phyloP scores from a whole-genome alignment of 805 yeast species.

The Ogataea nitratoaversa region DNA sequence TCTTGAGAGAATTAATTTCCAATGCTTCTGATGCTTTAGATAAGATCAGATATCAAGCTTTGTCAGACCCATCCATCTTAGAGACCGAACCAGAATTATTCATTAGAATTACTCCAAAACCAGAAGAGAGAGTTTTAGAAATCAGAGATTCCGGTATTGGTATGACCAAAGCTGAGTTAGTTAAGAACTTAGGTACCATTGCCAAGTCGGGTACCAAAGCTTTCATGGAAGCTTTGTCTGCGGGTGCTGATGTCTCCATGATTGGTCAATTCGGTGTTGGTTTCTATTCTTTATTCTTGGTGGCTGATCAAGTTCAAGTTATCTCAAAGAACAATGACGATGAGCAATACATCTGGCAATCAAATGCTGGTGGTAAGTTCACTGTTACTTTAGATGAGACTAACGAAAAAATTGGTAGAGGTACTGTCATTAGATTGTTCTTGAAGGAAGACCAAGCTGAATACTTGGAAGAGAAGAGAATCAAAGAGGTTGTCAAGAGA shows the following conservation, averaged over 20 bases:
- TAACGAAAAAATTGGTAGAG: constrained; percentile 87
- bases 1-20: constrained; percentile 97
- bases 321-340: constrained; percentile 98
- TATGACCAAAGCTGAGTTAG: constrained; percentile 99
- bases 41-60: constrained; percentile 95
- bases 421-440: constrained; percentile 92
- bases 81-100: constrained; percentile 95
- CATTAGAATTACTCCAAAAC: constrained; percentile 95
- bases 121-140: constrained; percentile 90
- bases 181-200: constrained; percentile 98
- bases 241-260: constrained; percentile 99
- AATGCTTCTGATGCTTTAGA: constrained; percentile 99
- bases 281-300: constrained; percentile 98
- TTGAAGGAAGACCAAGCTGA: constrained; percentile 98
- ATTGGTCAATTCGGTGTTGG: constrained; percentile 99
- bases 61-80: constrained; percentile 85
- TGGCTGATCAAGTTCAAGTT: constrained; percentile 98
- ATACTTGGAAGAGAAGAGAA: constrained; percentile 98
- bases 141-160: constrained; percentile 99
- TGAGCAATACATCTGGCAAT: constrained; percentile 99
- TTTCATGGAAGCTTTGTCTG: constrained; percentile 98
- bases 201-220: constrained; percentile 99
- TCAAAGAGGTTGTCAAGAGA: constrained; percentile 98
- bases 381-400: constrained; percentile 87
- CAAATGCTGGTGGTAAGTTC: constrained; percentile 99